These are phyloP conservation scores for Oryza meyeriana DNA, from an alignment of 176 grass and related monocot species.

Conservation along the genomic window DNA sequence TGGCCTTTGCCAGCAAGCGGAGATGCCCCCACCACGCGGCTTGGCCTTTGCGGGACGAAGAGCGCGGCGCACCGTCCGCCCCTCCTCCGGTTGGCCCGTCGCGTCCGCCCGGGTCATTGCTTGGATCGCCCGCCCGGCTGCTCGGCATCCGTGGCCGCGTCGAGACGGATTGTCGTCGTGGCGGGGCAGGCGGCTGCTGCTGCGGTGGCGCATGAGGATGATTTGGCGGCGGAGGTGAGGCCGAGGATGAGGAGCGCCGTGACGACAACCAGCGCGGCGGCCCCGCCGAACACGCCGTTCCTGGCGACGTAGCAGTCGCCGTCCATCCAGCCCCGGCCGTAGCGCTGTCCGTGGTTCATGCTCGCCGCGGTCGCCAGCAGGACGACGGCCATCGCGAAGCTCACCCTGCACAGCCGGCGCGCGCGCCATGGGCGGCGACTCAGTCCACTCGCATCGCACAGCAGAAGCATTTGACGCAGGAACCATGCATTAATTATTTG, in stretches of 20 bases:
- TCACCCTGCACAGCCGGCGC: constrained; percentile 38
- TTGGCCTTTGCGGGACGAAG: constrained; percentile 23
- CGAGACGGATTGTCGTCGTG: neutral
- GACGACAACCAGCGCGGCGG: constrained; percentile 40
- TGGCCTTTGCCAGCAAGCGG: constrained; percentile 19
- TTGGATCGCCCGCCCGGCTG: constrained; percentile 28
- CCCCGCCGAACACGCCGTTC: constrained; percentile 62
- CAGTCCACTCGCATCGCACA: neutral
- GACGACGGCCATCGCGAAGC: constrained; percentile 52
- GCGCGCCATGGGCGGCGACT: neutral
- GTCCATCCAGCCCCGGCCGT: constrained; percentile 89
- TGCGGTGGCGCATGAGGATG: neutral
- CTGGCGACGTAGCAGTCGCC: constrained; percentile 81
- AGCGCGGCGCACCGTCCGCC: constrained; percentile 5
- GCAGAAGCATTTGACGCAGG: neutral
- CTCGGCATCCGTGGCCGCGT: constrained; percentile 7
- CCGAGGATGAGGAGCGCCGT: constrained; percentile 46
- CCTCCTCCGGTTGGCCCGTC: constrained; percentile 30
- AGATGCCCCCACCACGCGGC: constrained; percentile 32
- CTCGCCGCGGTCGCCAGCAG: constrained; percentile 63
- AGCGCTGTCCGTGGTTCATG: constrained; percentile 83
- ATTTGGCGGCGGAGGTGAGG: constrained; percentile 31
- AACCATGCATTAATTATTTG: neutral
- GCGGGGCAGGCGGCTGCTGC: neutral
- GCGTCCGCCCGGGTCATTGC: constrained; percentile 25